Base-by-base conservation (phyloP, 2,329 filamentous ascomycete genomes). In the Aspergillus melleus region DNA sequence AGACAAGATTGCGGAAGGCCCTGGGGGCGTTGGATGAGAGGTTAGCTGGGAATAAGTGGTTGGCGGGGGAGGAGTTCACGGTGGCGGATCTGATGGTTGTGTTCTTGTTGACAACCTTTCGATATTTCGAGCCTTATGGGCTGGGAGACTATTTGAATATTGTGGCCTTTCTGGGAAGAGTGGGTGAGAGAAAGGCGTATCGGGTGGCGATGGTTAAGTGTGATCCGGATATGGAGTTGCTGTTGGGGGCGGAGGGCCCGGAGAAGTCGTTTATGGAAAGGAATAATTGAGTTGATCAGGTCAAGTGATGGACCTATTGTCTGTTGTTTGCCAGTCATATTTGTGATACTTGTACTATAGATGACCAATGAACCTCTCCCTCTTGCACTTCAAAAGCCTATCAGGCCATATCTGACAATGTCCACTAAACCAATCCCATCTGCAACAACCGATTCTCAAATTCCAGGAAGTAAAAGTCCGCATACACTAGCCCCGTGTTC, bases 1-100 rank as follows among this genome's bases (percentile, higher is more conserved):
- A 67, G 6, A 71, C 66, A 6, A 76, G 76, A 12, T 66, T 83
- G 2, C 58, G 71, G 3, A 69, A 63, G n/a, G 71, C 76, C 0
- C 61, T 89, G 36, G 49, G 58, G n/a, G 64, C 78, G 22, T 54
- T 87, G 26, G 79, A 90, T 44, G 71, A 80, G 2, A 75, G 83
- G 11, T 69, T 90, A 2, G 65, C 63, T 3, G 61, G 72, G 1
- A 81, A 77, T 39, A 69, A 76, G 8, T 90, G 82, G 79, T 74
- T 90, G 22, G 86, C 84, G 0, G 88, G 88, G 2, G 74, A 81
- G 0, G 78, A 86, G 54, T 85, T 90, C 59, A 89, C 85, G 0
- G 85, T 79, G 1, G 88, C 88, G 1, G 88, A 91, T 72, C 77
- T 89, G 44, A 89, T 90, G 86, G 76, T 75, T 4, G 79, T 87